These are phyloP conservation scores for Vinca minor DNA, from an alignment of 257 asterid genomes.

Conservation along the genomic window DNA sequence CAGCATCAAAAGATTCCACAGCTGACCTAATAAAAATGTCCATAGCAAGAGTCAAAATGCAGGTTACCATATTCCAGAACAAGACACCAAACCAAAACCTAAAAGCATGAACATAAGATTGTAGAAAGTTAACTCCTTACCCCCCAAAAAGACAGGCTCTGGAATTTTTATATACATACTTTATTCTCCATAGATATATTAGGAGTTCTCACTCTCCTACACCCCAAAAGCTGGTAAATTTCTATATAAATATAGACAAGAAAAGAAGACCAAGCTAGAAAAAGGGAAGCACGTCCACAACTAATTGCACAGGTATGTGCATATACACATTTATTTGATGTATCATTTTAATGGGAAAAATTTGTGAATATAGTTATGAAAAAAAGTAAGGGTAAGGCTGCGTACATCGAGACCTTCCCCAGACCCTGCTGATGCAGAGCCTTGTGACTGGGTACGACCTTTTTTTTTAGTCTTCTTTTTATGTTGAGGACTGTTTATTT, in stretches of 20 bases:
- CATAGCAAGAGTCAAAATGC: background rate
- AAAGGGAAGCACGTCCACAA: background rate
- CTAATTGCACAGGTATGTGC: background rate
- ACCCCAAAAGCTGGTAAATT: background rate
- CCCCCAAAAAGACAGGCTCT: background rate
- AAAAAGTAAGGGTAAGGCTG: no score
- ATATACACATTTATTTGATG: background rate
- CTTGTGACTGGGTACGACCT: no score
- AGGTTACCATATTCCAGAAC: background rate
- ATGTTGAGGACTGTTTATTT: background rate
- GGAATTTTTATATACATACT: background rate
- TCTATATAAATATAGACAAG: background rate
- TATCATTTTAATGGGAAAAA: background rate
- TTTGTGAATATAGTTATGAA: background rate
- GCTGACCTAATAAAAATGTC: slow-evolving; percentile 36
- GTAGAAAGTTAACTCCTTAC: background rate
- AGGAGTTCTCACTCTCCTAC: background rate
- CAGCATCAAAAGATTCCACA: slow-evolving; percentile 28
- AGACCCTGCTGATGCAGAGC: no score
- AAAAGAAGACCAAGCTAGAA: background rate
- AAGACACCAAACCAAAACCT: slow-evolving; percentile 4
- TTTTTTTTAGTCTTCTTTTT: no score
- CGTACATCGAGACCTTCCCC: no score
- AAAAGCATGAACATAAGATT: background rate
- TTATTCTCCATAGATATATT: background rate